Evolutionary conservation across 2,329 filamentous ascomycete species (phyloP).

Genomic region (Diaporthe citri): DNA sequence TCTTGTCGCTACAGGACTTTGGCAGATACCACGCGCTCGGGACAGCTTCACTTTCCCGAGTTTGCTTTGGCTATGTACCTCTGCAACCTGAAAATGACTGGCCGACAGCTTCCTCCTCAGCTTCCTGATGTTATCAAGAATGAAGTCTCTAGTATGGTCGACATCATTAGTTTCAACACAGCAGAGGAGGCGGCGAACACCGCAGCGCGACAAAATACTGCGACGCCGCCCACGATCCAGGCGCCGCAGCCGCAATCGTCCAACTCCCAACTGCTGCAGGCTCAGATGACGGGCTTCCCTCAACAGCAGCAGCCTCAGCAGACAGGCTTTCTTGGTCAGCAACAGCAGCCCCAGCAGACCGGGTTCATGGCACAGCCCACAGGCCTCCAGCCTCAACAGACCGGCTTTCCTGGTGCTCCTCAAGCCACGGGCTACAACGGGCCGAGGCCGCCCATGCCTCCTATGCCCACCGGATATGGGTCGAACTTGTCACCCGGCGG

Average conservation of each 20-base stretch:
- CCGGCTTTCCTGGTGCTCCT: conserved; percentile 76
- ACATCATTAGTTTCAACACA: conserved; percentile 97
- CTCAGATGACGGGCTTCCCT: conserved; percentile 78
- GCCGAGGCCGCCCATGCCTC: conserved; percentile 87
- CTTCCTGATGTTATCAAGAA: conserved; percentile 92
- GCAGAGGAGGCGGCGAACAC: conserved; percentile 74
- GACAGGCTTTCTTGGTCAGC: conserved; percentile 73
- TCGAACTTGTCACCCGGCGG: conserved; percentile 68
- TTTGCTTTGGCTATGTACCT: conserved; percentile 99
- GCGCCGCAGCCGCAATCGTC: conserved; percentile 82
- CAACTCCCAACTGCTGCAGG: conserved; percentile 73
- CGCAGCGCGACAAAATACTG: conserved; percentile 63
- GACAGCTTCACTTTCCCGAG: conserved; percentile 96
- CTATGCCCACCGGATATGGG: conserved; percentile 74
- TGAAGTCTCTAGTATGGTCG: conserved; percentile 99
- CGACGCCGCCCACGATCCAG: conserved; percentile 68
- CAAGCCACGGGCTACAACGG: conserved; percentile 86
- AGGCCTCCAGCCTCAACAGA: conserved; percentile 75
- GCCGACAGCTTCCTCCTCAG: conserved; percentile 79
- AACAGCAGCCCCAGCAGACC: conserved; percentile 67
- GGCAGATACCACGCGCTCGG: conserved; percentile 95
- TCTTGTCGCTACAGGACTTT: conserved; percentile 75
- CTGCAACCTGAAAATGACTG: conserved; percentile 92
- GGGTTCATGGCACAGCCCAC: conserved; percentile 66
- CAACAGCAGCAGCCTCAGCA: conserved; percentile 73